A percentile compares a stretch with the other conserved stretches of the same genome.
Conservation (phyloP, 2,329 filamentous ascomycete species). For the Cercospora sp. region DNA sequence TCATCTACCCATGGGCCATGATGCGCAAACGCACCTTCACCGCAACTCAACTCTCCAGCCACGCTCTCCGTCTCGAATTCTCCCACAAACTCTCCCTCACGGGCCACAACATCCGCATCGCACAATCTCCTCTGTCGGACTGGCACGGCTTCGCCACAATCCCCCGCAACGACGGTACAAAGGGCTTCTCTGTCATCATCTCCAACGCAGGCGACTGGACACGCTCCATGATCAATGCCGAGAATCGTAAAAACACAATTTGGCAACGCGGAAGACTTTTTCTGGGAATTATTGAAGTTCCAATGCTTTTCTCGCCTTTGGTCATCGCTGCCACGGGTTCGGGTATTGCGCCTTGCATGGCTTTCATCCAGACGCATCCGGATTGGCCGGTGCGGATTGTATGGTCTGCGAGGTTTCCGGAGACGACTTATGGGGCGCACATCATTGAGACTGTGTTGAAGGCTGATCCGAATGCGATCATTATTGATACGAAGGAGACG, state of each 20-base stretch:
- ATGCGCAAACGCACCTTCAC: slow-evolving; percentile 67
- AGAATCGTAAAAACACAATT: slow-evolving; percentile 59
- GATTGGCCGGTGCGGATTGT: slow-evolving; percentile 59
- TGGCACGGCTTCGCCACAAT: slow-evolving; percentile 78
- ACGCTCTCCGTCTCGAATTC: slow-evolving; percentile 72
- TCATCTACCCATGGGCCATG: slow-evolving; percentile 71
- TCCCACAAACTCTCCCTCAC: slow-evolving; percentile 60
- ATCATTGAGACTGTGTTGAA: slow-evolving; percentile 59
- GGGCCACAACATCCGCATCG: slow-evolving; percentile 31
- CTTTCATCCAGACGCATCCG: slow-evolving; percentile 55
- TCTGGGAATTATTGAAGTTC: slow-evolving; percentile 66
- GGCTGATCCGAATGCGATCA: slow-evolving; percentile 63
- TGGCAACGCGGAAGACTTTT: slow-evolving; percentile 69
- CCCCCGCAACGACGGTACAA: slow-evolving; percentile 53
- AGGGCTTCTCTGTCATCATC: slow-evolving; percentile 66
- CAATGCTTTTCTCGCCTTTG: slow-evolving; percentile 64
- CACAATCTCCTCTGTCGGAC: slow-evolving; percentile 49
- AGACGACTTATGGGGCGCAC: slow-evolving; percentile 61
- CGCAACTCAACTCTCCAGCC: slow-evolving; percentile 66
- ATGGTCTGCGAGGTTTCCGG: slow-evolving; percentile 66
- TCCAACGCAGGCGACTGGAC: slow-evolving; percentile 79
- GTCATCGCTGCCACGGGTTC: slow-evolving; percentile 71
- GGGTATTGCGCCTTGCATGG: slow-evolving; percentile 69
- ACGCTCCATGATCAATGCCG: slow-evolving; percentile 54
- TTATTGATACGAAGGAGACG: slow-evolving; percentile 63